These are phyloP conservation scores for Paecilomyces niveus DNA, from an alignment of 2,329 filamentous ascomycete species.

Conservation along the genomic window DNA sequence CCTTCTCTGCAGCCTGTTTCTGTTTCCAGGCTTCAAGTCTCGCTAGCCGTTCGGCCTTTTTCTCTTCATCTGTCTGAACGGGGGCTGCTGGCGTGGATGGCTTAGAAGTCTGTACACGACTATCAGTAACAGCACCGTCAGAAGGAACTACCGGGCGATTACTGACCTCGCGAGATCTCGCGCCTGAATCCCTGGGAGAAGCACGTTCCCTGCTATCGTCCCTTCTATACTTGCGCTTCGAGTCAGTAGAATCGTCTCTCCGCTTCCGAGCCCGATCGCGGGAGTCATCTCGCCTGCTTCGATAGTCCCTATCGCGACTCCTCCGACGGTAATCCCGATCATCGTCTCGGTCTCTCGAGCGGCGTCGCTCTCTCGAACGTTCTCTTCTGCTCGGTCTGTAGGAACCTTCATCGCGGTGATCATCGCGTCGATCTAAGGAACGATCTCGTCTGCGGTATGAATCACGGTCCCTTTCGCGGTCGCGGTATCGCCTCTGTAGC, in stretches of 20 bases:
- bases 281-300: slow-evolving; percentile 66
- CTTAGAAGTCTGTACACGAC: slow-evolving; percentile 46
- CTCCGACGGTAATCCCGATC: slow-evolving; percentile 54
- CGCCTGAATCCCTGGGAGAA: slow-evolving; percentile 42
- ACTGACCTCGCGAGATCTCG: slow-evolving; percentile 54
- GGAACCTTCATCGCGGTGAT: slow-evolving; percentile 52
- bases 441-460: slow-evolving; percentile 61
- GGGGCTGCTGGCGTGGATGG: slow-evolving; percentile 37
- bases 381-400: slow-evolving; percentile 58
- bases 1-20: slow-evolving; percentile 68
- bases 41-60: slow-evolving; percentile 71
- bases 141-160: background rate
- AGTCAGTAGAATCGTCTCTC: slow-evolving; percentile 66
- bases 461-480: slow-evolving; percentile 49
- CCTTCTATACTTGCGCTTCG: slow-evolving; percentile 57
- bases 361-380: slow-evolving; percentile 56
- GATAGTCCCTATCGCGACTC: slow-evolving; percentile 63
- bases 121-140: slow-evolving; percentile 12
- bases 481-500: slow-evolving; percentile 49
- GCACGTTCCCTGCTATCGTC: slow-evolving; percentile 57
- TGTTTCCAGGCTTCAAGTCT: slow-evolving; percentile 90
- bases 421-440: slow-evolving; percentile 49
- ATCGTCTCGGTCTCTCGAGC: slow-evolving; percentile 49
- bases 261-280: slow-evolving; percentile 58
- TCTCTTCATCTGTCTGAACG: slow-evolving; percentile 61